Evolutionary conservation across 345 rosid species (phyloP).

Genomic region (Balakata baccata): DNA sequence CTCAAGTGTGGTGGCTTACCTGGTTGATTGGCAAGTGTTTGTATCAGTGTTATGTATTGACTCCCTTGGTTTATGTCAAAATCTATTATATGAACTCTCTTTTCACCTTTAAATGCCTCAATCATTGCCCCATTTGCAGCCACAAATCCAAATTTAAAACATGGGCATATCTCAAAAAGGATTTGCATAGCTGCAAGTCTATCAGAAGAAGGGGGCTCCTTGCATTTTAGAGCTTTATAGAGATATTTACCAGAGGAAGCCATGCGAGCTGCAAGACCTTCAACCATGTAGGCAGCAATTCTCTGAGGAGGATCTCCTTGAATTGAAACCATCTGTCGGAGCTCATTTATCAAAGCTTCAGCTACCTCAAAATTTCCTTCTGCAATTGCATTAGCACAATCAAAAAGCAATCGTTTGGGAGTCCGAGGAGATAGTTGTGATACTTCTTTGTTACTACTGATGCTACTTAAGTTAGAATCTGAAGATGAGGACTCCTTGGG

Average conservation of each 20-base stretch:
- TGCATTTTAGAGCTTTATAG: slow-evolving; percentile 86
- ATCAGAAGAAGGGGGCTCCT: slow-evolving; percentile 92
- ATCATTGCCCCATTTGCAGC: slow-evolving; percentile 84
- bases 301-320: slow-evolving; percentile 95
- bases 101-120: slow-evolving; percentile 71
- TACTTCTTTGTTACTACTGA: slow-evolving; percentile 57
- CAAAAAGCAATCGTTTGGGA: slow-evolving; percentile 68
- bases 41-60: slow-evolving; percentile 86
- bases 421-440: slow-evolving; percentile 47
- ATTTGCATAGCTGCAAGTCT: slow-evolving; percentile 99
- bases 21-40: slow-evolving; percentile 46
- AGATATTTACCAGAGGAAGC: slow-evolving; percentile 83
- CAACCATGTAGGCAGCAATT: slow-evolving; percentile 96
- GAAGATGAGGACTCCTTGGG: slow-evolving; percentile 81
- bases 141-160: slow-evolving; percentile 90
- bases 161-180: slow-evolving; percentile 94
- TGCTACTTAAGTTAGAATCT: slow-evolving; percentile 68
- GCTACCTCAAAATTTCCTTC: slow-evolving; percentile 69
- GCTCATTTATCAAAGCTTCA: slow-evolving; percentile 56
- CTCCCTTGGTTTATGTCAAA: slow-evolving; percentile 94
- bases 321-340: slow-evolving; percentile 73
- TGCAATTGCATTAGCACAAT: slow-evolving; percentile 66
- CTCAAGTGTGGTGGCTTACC: slow-evolving; percentile 58
- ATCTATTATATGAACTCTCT: slow-evolving; percentile 76
- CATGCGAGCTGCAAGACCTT: slow-evolving; percentile 95